Base-by-base conservation (phyloP, 2,329 filamentous ascomycete species). In the Dothistroma pini region DNA sequence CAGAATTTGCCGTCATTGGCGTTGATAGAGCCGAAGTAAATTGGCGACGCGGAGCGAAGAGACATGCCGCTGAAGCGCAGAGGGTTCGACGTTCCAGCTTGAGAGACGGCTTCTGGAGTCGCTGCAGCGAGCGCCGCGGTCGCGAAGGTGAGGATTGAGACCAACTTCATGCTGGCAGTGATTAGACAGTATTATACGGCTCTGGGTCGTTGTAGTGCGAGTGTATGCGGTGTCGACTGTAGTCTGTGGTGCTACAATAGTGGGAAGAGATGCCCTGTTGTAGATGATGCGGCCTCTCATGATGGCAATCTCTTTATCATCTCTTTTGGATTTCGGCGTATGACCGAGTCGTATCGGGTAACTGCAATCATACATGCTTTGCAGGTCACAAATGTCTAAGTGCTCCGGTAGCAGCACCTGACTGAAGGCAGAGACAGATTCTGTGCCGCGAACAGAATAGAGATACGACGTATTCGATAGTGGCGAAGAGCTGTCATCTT, bases 21-120 rank as follows among this genome's bases (percentile, higher is more conserved):
- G 48, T 67, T 61, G 48, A 75, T 60, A 49, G 61, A 31, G 21
- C 54, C 61, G 55, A 68, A 63, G 61, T 72, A 66, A 63, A 73
- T 66, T 35, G 68, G 67, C 2, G 66, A 64, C 56, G 61, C 67
- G 21, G 67, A 69, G 63, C 64, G 68, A 35, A 61, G 14, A 29
- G 29, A 51, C 11, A 51, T 51, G 21, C 22, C 48, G 29, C 48
- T 51, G 48, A 51, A 51, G 48, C 48, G 48, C 2, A 51, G 48
- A 12, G 48, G 48, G 3, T 51, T 29, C 10, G 48, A 29, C 12
- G 48, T 51, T 7, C 48, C 48, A 29, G 48, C 19, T n/a, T 51
- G 48, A 51, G 48, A 19, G 7, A 29, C 48, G 21, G 48, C 48
- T 29, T 29, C 48, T 51, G 48, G 48, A n/a, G 29, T 51, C 12